A percentile compares a stretch with the other conserved stretches of the same genome.
These are phyloP conservation scores for Nymphaea colorata DNA, from an alignment of 164 flowering plant genomes.

Conservation along the genomic window DNA sequence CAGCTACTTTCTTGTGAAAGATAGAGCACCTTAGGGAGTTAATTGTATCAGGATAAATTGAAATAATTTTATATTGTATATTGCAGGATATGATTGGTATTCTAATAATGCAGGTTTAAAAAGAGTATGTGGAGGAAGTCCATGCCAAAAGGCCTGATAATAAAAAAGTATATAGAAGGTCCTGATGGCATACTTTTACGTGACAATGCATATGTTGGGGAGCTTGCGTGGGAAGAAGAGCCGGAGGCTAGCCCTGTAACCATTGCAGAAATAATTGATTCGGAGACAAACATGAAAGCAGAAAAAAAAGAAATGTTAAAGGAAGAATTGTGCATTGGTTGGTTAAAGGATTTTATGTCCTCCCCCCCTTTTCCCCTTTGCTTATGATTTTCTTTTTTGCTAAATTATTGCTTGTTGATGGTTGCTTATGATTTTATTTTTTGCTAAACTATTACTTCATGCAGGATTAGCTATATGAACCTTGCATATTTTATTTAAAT, in stretches of 20 bases:
- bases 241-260: slow-evolving; percentile 26
- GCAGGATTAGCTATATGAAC: too few relatives aligned
- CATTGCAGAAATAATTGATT: slow-evolving; percentile 35
- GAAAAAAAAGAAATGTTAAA: slow-evolving; percentile 42
- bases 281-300: slow-evolving; percentile 25
- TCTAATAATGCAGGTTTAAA: slow-evolving; percentile 43
- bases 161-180: slow-evolving; percentile 73
- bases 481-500: too few relatives aligned
- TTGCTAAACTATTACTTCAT: too few relatives aligned
- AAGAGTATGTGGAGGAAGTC: slow-evolving; percentile 86
- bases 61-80: too few relatives aligned
- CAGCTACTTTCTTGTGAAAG: too few relatives aligned
- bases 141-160: slow-evolving; percentile 80
- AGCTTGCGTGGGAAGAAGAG: slow-evolving; percentile 93
- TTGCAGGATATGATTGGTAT: background rate
- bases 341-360: slow-evolving; percentile 4
- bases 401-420: background rate
- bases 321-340: slow-evolving; percentile 62
- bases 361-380: background rate
- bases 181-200: slow-evolving; percentile 66
- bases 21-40: too few relatives aligned
- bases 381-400: background rate
- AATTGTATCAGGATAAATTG: too few relatives aligned
- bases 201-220: slow-evolving; percentile 79
- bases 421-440: background rate